A percentile compares a stretch with the other conserved stretches of the same genome.
Evolutionary conservation across 1,284 basidiomycete species (phyloP).

Genomic region (Takashimella koratensis): DNA sequence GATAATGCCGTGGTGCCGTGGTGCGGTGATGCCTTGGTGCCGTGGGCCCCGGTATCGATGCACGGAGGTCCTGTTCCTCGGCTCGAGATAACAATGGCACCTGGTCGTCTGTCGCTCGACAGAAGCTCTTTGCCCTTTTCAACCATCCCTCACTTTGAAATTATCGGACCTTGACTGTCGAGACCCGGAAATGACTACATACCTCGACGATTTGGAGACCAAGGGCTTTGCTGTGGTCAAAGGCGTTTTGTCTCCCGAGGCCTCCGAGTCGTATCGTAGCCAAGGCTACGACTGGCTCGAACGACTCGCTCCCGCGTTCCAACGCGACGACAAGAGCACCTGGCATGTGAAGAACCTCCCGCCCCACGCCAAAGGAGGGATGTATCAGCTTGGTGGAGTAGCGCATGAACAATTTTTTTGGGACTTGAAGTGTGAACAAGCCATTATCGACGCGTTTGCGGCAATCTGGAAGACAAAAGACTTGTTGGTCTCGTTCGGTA

Average conservation of each 20-base stretch:
- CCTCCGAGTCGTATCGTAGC: conserved; percentile 35
- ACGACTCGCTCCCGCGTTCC: conserved; percentile 43
- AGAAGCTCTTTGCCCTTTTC: too few relatives aligned
- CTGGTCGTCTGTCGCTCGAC: too few relatives aligned
- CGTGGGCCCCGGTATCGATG: too few relatives aligned
- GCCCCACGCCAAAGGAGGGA: conserved; percentile 33
- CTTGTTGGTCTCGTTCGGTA: conserved; percentile 45
- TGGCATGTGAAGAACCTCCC: conserved; percentile 44
- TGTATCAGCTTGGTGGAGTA: conserved; percentile 38
- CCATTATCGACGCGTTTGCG: conserved; percentile 40
- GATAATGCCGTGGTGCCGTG: too few relatives aligned
- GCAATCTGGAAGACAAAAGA: conserved; percentile 49
- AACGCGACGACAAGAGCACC: conserved; percentile 43
- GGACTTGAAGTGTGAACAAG: conserved; percentile 46
- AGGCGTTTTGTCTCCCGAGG: conserved; percentile 32
- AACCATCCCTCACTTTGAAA: too few relatives aligned
- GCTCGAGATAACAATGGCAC: too few relatives aligned
- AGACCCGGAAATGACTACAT: too few relatives aligned
- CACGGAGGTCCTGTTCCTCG: too few relatives aligned
- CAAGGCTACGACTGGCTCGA: conserved; percentile 44
- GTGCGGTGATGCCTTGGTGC: too few relatives aligned
- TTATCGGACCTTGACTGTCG: too few relatives aligned
- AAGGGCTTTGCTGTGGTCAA: too few relatives aligned
- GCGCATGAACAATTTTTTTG: conserved; percentile 49
- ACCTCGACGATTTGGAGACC: too few relatives aligned